phyloP scores from a whole-genome alignment of 1,284 basidiomycete species.

The Xerocomus amazonicus region DNA sequence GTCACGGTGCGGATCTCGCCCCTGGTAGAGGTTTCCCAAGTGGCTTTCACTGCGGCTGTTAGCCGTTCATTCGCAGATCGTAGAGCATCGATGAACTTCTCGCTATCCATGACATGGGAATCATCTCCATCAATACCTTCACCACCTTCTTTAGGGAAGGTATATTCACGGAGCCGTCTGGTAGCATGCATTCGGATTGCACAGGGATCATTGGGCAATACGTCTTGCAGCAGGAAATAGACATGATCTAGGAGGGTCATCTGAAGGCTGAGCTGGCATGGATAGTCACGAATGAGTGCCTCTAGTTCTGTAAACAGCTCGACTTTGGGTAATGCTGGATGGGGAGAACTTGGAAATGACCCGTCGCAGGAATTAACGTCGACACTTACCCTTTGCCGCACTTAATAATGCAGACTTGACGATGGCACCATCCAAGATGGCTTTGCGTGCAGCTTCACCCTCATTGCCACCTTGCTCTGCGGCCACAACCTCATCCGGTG shows the following conservation, averaged over 20 bases:
- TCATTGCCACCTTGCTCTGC: slow-evolving; percentile 39
- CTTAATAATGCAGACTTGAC: slow-evolving; percentile 64
- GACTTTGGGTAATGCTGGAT: slow-evolving; percentile 53
- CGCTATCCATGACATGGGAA: slow-evolving; percentile 29
- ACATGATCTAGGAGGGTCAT: slow-evolving; percentile 52
- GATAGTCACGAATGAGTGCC: slow-evolving; percentile 51
- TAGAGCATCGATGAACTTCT: slow-evolving; percentile 54
- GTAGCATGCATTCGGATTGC: slow-evolving; percentile 53
- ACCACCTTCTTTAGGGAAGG: slow-evolving; percentile 7
- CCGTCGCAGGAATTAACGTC: neutral
- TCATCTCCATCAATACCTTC: slow-evolving; percentile 8
- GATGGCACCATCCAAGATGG: slow-evolving; percentile 69
- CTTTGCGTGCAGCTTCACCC: slow-evolving; percentile 49
- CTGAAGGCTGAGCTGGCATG: slow-evolving; percentile 47
- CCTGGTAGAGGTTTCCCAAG: slow-evolving; percentile 5
- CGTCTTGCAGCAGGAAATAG: slow-evolving; percentile 44
- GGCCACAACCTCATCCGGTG: slow-evolving; percentile 25
- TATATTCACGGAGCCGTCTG: slow-evolving; percentile 35
- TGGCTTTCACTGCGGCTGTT: slow-evolving; percentile 29
- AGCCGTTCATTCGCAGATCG: slow-evolving; percentile 58
- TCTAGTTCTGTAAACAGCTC: slow-evolving; percentile 59
- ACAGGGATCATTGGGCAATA: slow-evolving; percentile 46
- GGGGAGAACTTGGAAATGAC: slow-evolving; percentile 4
- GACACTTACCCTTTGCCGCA: slow-evolving; percentile 58
- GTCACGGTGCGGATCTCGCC: slow-evolving; percentile 10